These are phyloP conservation scores for Pelargonium citronellum DNA, from an alignment of 441 rosid species.

Conservation along the genomic window DNA sequence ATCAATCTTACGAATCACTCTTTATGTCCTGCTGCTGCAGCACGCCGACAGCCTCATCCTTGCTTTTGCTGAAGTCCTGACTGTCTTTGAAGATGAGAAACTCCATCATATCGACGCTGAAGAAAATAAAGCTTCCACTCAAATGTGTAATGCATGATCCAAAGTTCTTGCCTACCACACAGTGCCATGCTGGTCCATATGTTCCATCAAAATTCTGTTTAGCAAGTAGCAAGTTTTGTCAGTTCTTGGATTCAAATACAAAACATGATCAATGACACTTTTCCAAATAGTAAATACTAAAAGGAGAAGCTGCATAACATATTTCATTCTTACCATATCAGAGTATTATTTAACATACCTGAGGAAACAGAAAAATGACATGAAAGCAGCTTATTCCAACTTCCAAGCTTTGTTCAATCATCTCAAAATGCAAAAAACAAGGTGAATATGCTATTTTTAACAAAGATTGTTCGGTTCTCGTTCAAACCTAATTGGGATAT, in stretches of 20 bases:
- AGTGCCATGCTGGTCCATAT: conserved; percentile 44
- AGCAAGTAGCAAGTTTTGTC: neutral
- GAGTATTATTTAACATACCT: too few species aligned
- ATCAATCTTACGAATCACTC: conserved; percentile 11
- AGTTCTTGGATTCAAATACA: neutral
- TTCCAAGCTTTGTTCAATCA: too few species aligned
- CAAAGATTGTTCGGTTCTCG: neutral
- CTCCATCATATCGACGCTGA: conserved; percentile 44
- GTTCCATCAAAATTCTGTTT: conserved; percentile 46
- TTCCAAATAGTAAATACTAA: neutral
- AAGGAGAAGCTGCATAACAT: neutral
- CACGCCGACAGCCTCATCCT: conserved; percentile 41
- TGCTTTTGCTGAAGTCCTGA: conserved; percentile 37
- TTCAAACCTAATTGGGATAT: neutral
- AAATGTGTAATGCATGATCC: conserved; percentile 53
- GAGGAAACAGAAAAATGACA: too few species aligned
- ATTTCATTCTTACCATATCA: neutral
- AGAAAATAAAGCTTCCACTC: conserved; percentile 41
- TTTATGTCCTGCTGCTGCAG: conserved; percentile 21
- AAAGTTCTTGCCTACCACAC: conserved; percentile 48
- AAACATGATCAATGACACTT: neutral
- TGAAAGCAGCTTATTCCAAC: too few species aligned
- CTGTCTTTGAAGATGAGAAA: conserved; percentile 51
- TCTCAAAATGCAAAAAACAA: neutral
- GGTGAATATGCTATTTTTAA: neutral